These are phyloP conservation scores for Arthroderma uncinatum DNA, from an alignment of 2,329 filamentous ascomycete genomes.

Conservation along the genomic window DNA sequence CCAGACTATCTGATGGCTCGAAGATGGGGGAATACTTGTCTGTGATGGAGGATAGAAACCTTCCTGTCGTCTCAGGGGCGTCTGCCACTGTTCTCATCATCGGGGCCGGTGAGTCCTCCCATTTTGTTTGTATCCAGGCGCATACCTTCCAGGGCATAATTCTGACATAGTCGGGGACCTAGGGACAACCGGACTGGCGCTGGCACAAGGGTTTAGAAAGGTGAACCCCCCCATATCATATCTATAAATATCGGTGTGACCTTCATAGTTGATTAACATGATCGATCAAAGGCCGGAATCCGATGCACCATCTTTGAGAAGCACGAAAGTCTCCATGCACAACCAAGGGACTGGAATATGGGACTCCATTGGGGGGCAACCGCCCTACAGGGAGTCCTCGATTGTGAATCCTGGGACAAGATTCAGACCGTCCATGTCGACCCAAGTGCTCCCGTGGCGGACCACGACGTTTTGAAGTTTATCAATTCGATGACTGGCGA, in stretches of 20 bases:
- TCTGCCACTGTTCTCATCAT: constrained; percentile 5
- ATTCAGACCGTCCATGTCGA: constrained; percentile 23
- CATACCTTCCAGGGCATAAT: neutral
- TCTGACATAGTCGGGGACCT: neutral
- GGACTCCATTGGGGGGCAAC: constrained; percentile 48
- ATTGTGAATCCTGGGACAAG: constrained; percentile 19
- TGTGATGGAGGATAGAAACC: neutral
- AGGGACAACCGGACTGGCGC: constrained; percentile 34
- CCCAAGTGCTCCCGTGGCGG: constrained; percentile 18
- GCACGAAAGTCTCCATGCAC: constrained; percentile 1
- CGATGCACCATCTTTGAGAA: constrained; percentile 5
- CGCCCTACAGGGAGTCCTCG: constrained; percentile 15
- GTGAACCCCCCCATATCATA: constrained; percentile 12
- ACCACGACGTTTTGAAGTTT: constrained; percentile 18
- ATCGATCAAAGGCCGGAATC: constrained; percentile 2
- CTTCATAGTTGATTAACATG: constrained; percentile 17
- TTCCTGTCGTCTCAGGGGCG: neutral
- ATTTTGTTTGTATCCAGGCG: neutral
- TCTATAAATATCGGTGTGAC: neutral
- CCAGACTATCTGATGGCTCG: neutral
- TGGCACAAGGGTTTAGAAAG: constrained; percentile 35
- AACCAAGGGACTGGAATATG: constrained; percentile 40
- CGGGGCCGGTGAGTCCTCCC: neutral
- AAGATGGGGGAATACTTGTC: neutral
- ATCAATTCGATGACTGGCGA: constrained; percentile 22